Base-by-base conservation (phyloP, 169 alveolate species). In the Theileria equi region DNA sequence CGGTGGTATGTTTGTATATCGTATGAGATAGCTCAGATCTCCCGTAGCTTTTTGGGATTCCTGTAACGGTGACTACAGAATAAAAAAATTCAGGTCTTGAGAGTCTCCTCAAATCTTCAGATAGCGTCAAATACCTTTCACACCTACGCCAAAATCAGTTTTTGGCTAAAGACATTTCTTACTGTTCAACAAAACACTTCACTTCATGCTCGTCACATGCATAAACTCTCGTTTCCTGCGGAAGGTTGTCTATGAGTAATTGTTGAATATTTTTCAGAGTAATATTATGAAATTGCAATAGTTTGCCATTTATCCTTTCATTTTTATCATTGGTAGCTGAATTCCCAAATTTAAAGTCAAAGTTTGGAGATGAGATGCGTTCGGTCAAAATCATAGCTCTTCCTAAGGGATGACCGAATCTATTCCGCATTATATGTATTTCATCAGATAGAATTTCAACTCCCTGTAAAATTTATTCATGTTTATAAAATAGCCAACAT, bases 181-280 rank as follows among this genome's bases (percentile, higher is more conserved):
- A 77, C 83, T 86, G 90, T 68, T 86, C 92, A 21, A 81, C 90
- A 67, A 59, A 86, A 64, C 80, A 78, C 55, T 78, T 81, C n/a
- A 86, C 88, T 49, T 86, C 90, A 54, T 81, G 88, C 43, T 81
- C 83, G 45, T 86, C 92, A 60, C 92, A 86, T 25, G 81, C 17
- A 57, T 71, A 82, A 17, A 76, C 78, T 72, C 82, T 81, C n/a
- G 89, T 60, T 26, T 81, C 81, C 28, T 29, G 49, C 40, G 88
- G 88, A 31, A 86, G 48, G 55, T 44, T 63, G 50, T 86, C 80
- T 53, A 77, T 31, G 32, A 72, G 43, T 16, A 52, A 35, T 40
- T 81, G 50, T 26, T 66, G 67, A 17, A 49, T 47, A 10, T 60
- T 57, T 35, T 53, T 80, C 5, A 34, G 23, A 25, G 68, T 68